These are phyloP conservation scores for Nidularia sp. DNA, from an alignment of 768 basidiomycete species.

Conservation along the genomic window DNA sequence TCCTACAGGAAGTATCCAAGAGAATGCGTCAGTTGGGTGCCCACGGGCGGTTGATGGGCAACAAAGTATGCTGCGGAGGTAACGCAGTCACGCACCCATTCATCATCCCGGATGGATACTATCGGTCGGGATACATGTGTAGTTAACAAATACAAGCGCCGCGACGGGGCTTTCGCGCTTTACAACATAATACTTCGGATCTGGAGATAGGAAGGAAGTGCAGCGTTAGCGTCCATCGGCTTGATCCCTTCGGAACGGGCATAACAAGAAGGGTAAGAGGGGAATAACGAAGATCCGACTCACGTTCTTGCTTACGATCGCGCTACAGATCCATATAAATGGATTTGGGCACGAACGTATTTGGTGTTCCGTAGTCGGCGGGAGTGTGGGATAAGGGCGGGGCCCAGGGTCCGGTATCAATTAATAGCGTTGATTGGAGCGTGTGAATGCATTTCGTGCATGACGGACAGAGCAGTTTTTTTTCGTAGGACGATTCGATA, in stretches of 20 bases:
- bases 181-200: slow-evolving; percentile 24
- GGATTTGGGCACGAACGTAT: background rate
- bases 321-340: slow-evolving; percentile 27
- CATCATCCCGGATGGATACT: no score
- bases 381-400: no score
- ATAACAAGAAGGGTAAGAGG: background rate
- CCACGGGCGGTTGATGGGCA: no score
- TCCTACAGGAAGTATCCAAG: no score
- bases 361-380: slow-evolving; percentile 6
- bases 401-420: no score
- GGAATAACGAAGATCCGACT: slow-evolving; percentile 22
- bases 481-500: background rate
- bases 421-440: background rate
- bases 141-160: no score
- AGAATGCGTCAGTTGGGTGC: no score
- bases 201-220: slow-evolving; percentile 7
- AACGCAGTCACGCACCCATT: no score
- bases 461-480: background rate
- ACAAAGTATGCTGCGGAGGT: no score
- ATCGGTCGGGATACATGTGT: no score
- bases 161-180: background rate
- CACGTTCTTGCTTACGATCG: slow-evolving; percentile 69
- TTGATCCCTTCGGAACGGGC: background rate
- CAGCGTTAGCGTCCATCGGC: background rate
- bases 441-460: slow-evolving; percentile 5